phyloP scores from a whole-genome alignment of 495 filamentous ascomycete genomes.

The Pyrenula massariospora region DNA sequence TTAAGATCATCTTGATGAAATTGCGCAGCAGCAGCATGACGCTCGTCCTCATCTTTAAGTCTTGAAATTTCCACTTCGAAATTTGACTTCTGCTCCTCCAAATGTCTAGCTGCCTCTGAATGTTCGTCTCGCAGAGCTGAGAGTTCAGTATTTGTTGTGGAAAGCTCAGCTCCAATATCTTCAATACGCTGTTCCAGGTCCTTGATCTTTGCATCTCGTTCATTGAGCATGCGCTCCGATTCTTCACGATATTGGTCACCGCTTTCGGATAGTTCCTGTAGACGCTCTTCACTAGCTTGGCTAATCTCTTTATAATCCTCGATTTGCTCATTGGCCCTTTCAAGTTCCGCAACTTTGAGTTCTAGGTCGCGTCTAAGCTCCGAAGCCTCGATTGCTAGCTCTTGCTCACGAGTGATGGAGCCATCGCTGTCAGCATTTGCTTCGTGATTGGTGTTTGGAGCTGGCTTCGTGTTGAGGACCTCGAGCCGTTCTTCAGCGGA shows the following conservation, averaged over 20 bases:
- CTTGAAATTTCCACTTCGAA: slow-evolving; percentile 67
- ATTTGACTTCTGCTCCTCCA: slow-evolving; percentile 67
- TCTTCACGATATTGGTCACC: slow-evolving; percentile 80
- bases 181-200: slow-evolving; percentile 73
- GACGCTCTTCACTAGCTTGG: slow-evolving; percentile 76
- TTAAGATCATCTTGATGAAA: slow-evolving; percentile 85
- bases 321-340: slow-evolving; percentile 63
- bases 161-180: slow-evolving; percentile 70
- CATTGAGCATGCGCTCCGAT: slow-evolving; percentile 57
- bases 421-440: slow-evolving; percentile 30
- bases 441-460: slow-evolving; percentile 35
- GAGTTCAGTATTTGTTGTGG: slow-evolving; percentile 67
- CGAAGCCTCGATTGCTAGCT: slow-evolving; percentile 67
- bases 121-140: slow-evolving; percentile 65
- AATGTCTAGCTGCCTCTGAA: slow-evolving; percentile 55
- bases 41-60: slow-evolving; percentile 75
- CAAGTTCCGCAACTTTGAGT: slow-evolving; percentile 59
- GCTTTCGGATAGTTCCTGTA: slow-evolving; percentile 64
- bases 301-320: slow-evolving; percentile 87
- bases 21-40: slow-evolving; percentile 60
- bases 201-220: slow-evolving; percentile 64
- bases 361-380: slow-evolving; percentile 78
- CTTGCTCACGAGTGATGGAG: slow-evolving; percentile 64
- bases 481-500: slow-evolving; percentile 77
- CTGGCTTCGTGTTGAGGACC: slow-evolving; percentile 63